phyloP scores from a whole-genome alignment of 805 yeast genomes.

The Yamadazyma laniorum region DNA sequence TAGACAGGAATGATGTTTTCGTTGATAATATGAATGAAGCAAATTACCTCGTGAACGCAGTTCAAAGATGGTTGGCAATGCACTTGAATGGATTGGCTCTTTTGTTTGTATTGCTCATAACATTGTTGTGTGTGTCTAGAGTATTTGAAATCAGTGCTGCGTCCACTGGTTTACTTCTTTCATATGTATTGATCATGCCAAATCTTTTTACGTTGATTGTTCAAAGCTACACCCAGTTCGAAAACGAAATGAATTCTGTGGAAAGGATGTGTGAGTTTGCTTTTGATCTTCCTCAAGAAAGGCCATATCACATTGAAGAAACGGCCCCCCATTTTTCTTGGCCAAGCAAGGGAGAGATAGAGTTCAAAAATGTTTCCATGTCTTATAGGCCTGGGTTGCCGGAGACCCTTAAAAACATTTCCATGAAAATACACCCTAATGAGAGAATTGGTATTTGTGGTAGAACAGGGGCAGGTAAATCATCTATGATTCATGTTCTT shows the following conservation, averaged over 20 bases:
- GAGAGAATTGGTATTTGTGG: conserved; percentile 86
- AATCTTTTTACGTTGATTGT: conserved; percentile 35
- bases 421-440: conserved; percentile 44
- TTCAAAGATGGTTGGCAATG: conserved; percentile 39
- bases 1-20: conserved; percentile 23
- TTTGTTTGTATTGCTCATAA: conserved; percentile 26
- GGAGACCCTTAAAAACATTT: conserved; percentile 48
- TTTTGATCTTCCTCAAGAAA: conserved; percentile 64
- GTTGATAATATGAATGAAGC: conserved; percentile 37
- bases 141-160: conserved; percentile 34
- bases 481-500: conserved; percentile 61
- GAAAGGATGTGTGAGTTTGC: conserved; percentile 46
- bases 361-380: conserved; percentile 49
- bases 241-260: conserved; percentile 40
- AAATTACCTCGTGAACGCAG: conserved; percentile 33
- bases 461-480: conserved; percentile 85
- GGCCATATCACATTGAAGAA: conserved; percentile 48
- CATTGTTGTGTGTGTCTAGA: conserved; percentile 33
- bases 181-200: conserved; percentile 35
- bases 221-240: conserved; percentile 35
- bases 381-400: conserved; percentile 61
- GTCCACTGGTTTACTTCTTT: conserved; percentile 35
- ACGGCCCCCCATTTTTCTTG: conserved; percentile 43
- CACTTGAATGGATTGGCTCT: conserved; percentile 32
- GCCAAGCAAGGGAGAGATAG: conserved; percentile 50